Conservation (phyloP, 768 basidiomycete genomes). For the Serpula lacrymans region DNA sequence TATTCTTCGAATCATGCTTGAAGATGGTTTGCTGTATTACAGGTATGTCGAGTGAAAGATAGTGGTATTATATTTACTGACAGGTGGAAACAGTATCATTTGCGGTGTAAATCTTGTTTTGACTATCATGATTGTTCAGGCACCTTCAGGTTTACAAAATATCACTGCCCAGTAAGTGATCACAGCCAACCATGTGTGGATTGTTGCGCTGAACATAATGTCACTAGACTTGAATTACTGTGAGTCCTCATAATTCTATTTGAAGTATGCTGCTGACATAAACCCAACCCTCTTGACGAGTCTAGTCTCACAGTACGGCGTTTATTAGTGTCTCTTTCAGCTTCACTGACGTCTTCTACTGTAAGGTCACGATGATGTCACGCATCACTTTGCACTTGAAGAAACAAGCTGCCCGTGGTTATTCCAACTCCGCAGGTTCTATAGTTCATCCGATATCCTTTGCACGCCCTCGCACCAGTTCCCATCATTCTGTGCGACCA, state of each 20-base stretch:
- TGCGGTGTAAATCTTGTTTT: conserved; percentile 41
- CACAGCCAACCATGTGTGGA: neutral
- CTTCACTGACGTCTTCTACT: neutral
- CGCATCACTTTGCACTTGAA: neutral
- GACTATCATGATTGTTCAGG: conserved; percentile 43
- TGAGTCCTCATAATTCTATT: conserved; percentile 1
- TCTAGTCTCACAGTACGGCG: too few species aligned
- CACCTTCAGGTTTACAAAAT: conserved; percentile 43
- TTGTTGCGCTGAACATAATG: neutral
- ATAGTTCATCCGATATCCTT: neutral
- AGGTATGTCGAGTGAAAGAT: conserved; percentile 21
- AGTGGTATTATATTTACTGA: neutral
- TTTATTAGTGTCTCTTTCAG: too few species aligned
- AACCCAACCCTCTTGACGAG: too few species aligned
- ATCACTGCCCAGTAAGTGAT: conserved; percentile 46
- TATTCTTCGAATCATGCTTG: conserved; percentile 38
- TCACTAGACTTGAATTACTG: conserved; percentile 1
- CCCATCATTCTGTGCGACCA: neutral
- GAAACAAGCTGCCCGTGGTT: neutral
- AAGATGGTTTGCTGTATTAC: conserved; percentile 48
- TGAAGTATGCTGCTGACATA: too few species aligned
- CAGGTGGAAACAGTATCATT: conserved; percentile 33
- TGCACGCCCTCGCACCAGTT: neutral
- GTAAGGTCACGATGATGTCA: conserved; percentile 12
- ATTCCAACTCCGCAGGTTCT: too few species aligned